These are phyloP conservation scores for Eucalyptus polybractea DNA, from an alignment of 345 rosid genomes.

Conservation along the genomic window DNA sequence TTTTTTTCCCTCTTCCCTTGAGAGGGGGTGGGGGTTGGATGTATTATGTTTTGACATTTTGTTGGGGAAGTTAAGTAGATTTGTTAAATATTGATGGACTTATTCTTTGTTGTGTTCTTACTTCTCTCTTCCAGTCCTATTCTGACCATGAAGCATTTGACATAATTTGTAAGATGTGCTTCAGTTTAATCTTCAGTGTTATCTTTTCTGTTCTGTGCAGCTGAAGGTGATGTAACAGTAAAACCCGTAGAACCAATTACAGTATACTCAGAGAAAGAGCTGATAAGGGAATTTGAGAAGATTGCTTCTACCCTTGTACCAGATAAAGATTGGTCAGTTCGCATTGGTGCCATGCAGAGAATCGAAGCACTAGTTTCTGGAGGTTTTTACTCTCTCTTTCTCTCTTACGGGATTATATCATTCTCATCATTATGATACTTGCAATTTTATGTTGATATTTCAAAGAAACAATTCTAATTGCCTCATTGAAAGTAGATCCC, in stretches of 20 bases:
- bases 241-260: constrained; percentile 75
- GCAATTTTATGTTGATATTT: background rate
- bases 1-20: background rate
- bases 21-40: background rate
- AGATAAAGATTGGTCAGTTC: constrained; percentile 97
- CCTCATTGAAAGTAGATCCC: background rate
- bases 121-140: background rate
- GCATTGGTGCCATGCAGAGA: constrained; percentile 97
- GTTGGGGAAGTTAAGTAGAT: background rate
- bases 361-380: constrained; percentile 91
- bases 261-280: constrained; percentile 94
- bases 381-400: constrained; percentile 23
- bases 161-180: background rate
- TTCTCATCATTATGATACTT: background rate
- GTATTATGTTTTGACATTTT: background rate
- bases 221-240: constrained; percentile 64
- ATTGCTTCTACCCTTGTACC: constrained; percentile 84
- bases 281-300: constrained; percentile 92
- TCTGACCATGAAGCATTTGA: background rate
- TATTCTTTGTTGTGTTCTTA: background rate
- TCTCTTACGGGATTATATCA: background rate
- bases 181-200: background rate
- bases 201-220: constrained; percentile 22
- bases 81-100: background rate
- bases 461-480: background rate